Evolutionary conservation across 306 rosid species (phyloP), one percentile per base, ranked within the genome.

Genomic region (Dryas alaskensis): DNA sequence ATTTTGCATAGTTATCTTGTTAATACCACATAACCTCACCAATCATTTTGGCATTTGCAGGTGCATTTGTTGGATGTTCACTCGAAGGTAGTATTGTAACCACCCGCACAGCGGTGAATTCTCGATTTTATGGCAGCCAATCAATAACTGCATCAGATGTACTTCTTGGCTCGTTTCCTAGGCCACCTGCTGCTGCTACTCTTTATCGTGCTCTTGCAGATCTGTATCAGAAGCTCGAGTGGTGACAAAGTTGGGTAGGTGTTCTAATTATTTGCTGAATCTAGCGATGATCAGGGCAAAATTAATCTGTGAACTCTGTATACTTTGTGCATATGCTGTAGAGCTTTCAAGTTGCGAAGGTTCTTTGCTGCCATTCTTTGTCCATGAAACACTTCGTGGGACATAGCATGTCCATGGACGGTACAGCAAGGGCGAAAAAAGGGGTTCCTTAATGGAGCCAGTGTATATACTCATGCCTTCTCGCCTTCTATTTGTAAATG

Each of bases 41-140:
- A 10, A 49, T 60, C 65, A 11, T 79, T 46, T 27, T 27, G 31
- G 67, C 70, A 39, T 60, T 70, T 82, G 81, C 90, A 95, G 99
- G 98, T 72, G 99, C 99, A 59, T 92, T 95, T 80, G 93, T 86
- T 78, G 99, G 99, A 48, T 95, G 98, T 78, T 95, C 99, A 55
- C 88, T 95, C 49, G 94, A 90, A 84, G 92, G 99, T 14, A 87
- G 99, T 73, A 61, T 92, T 44, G 98, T 92, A 43, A 82, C 89
- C 3, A 88, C 98, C 19, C 85, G 96, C 3, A 66, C 85, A 12
- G 77, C 40, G 16, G 97, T 90, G 78, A 95, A 95, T 63, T 75
- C 87, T 39, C 90, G 87, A 65, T 95, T 92, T 82, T 95, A 90
- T 65, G 98, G 98, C 45, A 86, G 90, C 78, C 98, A 85, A 74